Evolutionary conservation across 805 yeast genomes (phyloP).

Genomic region (Cyberlindnera euphorbiiphila): DNA sequence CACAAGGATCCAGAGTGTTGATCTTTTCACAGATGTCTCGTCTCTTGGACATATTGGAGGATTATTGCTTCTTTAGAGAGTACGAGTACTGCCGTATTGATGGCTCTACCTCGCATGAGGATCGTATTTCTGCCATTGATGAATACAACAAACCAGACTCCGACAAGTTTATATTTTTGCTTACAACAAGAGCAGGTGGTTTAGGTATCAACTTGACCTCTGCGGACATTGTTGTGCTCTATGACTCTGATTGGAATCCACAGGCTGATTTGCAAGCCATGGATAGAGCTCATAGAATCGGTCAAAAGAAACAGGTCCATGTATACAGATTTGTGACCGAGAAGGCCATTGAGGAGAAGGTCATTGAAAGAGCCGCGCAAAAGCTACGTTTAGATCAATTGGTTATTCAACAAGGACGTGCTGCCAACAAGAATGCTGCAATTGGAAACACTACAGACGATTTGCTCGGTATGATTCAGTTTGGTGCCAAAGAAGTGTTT

Average conservation of each 20-base stretch:
- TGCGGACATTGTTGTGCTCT: constrained; percentile 85
- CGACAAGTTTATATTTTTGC: constrained; percentile 74
- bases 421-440: constrained; percentile 42
- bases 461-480: constrained; percentile 91
- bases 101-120: constrained; percentile 91
- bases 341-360: constrained; percentile 94
- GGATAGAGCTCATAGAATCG: constrained; percentile 98
- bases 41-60: constrained; percentile 83
- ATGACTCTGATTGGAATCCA: constrained; percentile 97
- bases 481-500: constrained; percentile 89
- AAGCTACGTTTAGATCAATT: constrained; percentile 88
- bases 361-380: constrained; percentile 92
- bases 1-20: constrained; percentile 82
- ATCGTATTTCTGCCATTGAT: constrained; percentile 87
- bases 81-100: constrained; percentile 89
- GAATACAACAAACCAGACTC: constrained; percentile 82
- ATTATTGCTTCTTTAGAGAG: constrained; percentile 81
- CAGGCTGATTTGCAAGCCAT: constrained; percentile 97
- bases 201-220: constrained; percentile 89
- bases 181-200: constrained; percentile 97
- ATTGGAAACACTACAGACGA: constrained; percentile 75
- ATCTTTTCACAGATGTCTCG: constrained; percentile 95
- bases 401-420: constrained; percentile 90
- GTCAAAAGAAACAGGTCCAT: constrained; percentile 92
- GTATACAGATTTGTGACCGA: constrained; percentile 93